Percentiles rank a stretch among this genome's conserved stretches.
phyloP scores from a whole-genome alignment of 148 eudicot genomes.

The Pharnaceum exiguum region DNA sequence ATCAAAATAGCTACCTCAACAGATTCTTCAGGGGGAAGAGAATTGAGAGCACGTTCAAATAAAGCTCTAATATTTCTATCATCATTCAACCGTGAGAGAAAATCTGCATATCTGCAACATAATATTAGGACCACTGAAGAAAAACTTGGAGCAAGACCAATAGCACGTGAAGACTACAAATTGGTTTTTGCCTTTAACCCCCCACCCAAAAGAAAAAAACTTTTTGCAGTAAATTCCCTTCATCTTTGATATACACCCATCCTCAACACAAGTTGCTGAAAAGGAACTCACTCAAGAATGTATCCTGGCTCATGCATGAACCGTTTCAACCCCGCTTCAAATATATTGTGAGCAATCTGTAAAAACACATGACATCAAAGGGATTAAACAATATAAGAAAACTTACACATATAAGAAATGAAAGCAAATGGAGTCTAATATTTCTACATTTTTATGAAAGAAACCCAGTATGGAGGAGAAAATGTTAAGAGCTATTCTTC shows the following conservation, averaged over 20 bases:
- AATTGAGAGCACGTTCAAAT: constrained; percentile 92
- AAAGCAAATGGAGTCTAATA: too few species aligned
- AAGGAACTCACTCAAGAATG: constrained; percentile 98
- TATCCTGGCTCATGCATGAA: constrained; percentile 97
- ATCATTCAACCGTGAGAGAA: constrained; percentile 88
- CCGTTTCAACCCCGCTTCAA: constrained; percentile 91
- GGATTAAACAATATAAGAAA: neutral
- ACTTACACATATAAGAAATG: neutral
- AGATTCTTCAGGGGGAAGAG: constrained; percentile 89
- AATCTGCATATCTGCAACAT: constrained; percentile 91
- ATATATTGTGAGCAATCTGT: constrained; percentile 94
- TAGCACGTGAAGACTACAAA: neutral
- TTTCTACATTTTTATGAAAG: too few species aligned
- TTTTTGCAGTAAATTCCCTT: too few species aligned
- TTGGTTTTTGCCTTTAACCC: too few species aligned
- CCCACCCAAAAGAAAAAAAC: too few species aligned
- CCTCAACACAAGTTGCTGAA: too few species aligned
- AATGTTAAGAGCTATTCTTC: too few species aligned
- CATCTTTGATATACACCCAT: too few species aligned
- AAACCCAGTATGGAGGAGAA: too few species aligned
- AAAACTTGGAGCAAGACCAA: neutral
- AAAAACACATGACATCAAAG: constrained; percentile 18
- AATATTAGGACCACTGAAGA: constrained; percentile 5
- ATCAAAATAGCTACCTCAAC: constrained; percentile 54
- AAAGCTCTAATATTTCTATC: constrained; percentile 95